Conservation (phyloP, 2,329 filamentous ascomycete genomes). For the Microsporum audouinii region DNA sequence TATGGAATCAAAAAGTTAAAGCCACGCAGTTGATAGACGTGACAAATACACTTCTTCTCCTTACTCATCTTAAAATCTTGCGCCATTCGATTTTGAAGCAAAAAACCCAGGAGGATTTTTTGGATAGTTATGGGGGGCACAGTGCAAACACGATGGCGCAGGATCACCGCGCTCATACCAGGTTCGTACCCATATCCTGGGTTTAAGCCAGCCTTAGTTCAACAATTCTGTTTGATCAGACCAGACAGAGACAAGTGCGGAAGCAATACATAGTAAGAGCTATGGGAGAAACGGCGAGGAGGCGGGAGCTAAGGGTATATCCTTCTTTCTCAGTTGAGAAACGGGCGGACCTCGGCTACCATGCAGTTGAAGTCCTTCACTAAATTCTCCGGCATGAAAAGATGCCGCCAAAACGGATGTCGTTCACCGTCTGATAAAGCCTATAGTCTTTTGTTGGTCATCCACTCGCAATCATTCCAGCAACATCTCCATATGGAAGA, state of each 20-base stretch:
- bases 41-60: neutral
- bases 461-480: neutral
- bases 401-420: neutral
- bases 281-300: neutral
- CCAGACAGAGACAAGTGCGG: neutral
- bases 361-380: too few relatives aligned
- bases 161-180: constrained; percentile 4
- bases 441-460: neutral
- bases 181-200: neutral
- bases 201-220: neutral
- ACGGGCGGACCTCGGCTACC: neutral
- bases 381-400: neutral
- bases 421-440: neutral
- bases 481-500: neutral
- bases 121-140: neutral
- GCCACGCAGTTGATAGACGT: neutral
- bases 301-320: neutral
- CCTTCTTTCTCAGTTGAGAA: neutral
- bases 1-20: neutral
- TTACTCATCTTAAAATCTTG: neutral
- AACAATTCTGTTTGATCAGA: neutral
- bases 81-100: neutral
- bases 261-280: neutral
- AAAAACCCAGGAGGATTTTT: neutral
- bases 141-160: neutral